phyloP scores from a whole-genome alignment of 345 rosid species.

The Moringa oleifera region DNA sequence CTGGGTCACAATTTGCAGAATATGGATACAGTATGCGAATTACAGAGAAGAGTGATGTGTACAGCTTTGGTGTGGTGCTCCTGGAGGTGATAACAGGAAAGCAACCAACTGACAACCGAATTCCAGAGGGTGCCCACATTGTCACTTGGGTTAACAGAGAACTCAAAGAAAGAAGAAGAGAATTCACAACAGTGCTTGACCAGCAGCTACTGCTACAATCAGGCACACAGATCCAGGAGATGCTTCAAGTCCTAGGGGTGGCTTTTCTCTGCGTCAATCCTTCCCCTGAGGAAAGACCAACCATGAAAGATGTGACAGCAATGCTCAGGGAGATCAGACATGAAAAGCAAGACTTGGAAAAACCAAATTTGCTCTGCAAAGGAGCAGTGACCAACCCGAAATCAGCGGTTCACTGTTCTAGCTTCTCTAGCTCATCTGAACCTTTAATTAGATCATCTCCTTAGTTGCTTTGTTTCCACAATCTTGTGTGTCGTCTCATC shows the following conservation, averaged over 20 bases:
- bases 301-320: slow-evolving; percentile 68
- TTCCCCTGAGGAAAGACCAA: slow-evolving; percentile 54
- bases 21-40: slow-evolving; percentile 65
- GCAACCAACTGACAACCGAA: slow-evolving; percentile 40
- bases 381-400: slow-evolving; percentile 21
- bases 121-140: slow-evolving; percentile 56
- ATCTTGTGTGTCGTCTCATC: slow-evolving; percentile 15
- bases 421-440: slow-evolving; percentile 61
- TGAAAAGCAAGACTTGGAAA: slow-evolving; percentile 43
- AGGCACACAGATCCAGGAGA: slow-evolving; percentile 60
- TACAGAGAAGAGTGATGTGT: slow-evolving; percentile 69
- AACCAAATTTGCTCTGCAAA: slow-evolving; percentile 28
- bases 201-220: slow-evolving; percentile 39
- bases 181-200: slow-evolving; percentile 48
- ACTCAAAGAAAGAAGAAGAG: slow-evolving; percentile 38
- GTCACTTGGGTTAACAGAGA: slow-evolving; percentile 55
- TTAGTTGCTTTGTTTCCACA: slow-evolving; percentile 13
- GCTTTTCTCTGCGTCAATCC: slow-evolving; percentile 58
- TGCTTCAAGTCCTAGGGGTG: slow-evolving; percentile 64
- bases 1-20: slow-evolving; percentile 31
- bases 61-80: slow-evolving; percentile 69
- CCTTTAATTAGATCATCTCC: slow-evolving; percentile 49
- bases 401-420: slow-evolving; percentile 49
- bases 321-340: slow-evolving; percentile 57
- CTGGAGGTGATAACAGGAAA: slow-evolving; percentile 56